These are phyloP conservation scores for Eucalyptus cloeziana DNA, from an alignment of 345 rosid genomes.

Conservation along the genomic window DNA sequence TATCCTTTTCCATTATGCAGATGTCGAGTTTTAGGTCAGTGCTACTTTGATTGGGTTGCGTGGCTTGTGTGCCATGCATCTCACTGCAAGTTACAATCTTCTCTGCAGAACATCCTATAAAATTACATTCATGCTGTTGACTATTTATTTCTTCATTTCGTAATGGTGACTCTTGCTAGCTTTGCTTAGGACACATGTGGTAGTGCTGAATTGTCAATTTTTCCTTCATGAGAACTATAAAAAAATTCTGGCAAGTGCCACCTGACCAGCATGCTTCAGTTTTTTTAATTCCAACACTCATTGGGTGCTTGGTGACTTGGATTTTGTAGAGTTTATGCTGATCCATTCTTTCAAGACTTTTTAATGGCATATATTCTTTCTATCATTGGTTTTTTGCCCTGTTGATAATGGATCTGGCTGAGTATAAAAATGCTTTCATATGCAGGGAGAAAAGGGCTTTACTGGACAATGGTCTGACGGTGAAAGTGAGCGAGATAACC, in stretches of 20 bases:
- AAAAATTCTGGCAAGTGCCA: neutral
- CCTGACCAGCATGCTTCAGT: neutral
- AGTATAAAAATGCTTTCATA: neutral
- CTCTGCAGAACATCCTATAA: neutral
- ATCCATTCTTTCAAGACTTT: neutral
- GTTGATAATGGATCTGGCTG: neutral
- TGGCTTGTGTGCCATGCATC: neutral
- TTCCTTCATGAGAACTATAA: neutral
- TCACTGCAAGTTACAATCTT: neutral
- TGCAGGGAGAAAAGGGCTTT: slow-evolving; percentile 81
- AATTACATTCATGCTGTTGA: neutral
- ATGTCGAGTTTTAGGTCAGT: neutral
- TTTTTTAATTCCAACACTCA: neutral
- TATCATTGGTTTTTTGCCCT: neutral
- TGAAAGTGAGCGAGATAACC: slow-evolving; percentile 39
- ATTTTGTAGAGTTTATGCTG: neutral
- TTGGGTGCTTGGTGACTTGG: neutral
- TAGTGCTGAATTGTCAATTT: neutral
- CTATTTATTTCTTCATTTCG: neutral
- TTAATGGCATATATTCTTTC: neutral
- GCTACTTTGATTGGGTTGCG: neutral
- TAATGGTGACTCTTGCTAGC: neutral
- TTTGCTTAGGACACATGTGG: neutral
- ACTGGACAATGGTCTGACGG: slow-evolving; percentile 66
- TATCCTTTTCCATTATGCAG: neutral